A percentile compares a stretch with the other conserved stretches of the same genome.
These are phyloP conservation scores for Zygnema circumcarinatum DNA, from an alignment of 139 green algal species.

Conservation along the genomic window DNA sequence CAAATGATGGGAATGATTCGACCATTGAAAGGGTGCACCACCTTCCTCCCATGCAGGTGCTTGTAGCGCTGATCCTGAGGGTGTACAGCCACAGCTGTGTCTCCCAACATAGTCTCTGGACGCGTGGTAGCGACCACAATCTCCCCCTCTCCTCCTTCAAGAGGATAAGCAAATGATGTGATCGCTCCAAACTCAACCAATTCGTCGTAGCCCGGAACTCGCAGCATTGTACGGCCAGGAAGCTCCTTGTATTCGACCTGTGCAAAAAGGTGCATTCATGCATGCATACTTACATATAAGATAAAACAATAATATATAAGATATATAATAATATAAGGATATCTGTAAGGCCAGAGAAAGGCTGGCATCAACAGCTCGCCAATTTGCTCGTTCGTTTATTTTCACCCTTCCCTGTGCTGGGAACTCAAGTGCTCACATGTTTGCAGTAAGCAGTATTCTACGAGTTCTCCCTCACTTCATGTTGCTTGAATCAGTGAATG, in stretches of 20 bases:
- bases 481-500: too few relatives aligned
- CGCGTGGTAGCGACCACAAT: slow-evolving; percentile 77
- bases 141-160: slow-evolving; percentile 81
- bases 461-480: too few relatives aligned
- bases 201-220: slow-evolving; percentile 78
- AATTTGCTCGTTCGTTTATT: too few relatives aligned
- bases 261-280: not conserved
- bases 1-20: slow-evolving; percentile 92
- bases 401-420: too few relatives aligned
- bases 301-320: too few relatives aligned
- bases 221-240: slow-evolving; percentile 69
- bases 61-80: slow-evolving; percentile 89
- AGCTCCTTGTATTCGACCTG: slow-evolving; percentile 93
- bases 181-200: slow-evolving; percentile 95
- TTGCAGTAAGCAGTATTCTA: too few relatives aligned
- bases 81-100: slow-evolving; percentile 96
- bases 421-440: too few relatives aligned
- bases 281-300: too few relatives aligned
- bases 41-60: slow-evolving; percentile 82
- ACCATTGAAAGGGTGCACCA: slow-evolving; percentile 87
- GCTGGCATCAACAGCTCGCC: too few relatives aligned
- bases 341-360: too few relatives aligned
- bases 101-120: slow-evolving; percentile 97
- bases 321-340: too few relatives aligned
- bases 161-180: slow-evolving; percentile 91